phyloP scores from a whole-genome alignment of 371 early-diverging fungal species.

The Apophysomyces trapeziformis region DNA sequence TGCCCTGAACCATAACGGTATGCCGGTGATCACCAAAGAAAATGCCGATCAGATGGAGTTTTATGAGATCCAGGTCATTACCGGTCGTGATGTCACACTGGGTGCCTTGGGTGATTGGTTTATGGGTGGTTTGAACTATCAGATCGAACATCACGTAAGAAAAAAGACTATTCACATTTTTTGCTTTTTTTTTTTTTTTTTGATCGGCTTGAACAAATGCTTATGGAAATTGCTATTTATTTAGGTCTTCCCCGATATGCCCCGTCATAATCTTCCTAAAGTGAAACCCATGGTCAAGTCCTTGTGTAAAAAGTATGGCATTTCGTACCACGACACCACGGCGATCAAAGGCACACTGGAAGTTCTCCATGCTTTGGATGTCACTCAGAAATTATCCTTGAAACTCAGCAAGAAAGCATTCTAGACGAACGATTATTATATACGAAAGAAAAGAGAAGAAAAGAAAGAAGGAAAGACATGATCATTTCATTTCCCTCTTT shows the following conservation, averaged over 20 bases:
- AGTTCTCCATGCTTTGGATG: conserved; percentile 68
- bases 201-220: too few species aligned
- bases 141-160: conserved; percentile 77
- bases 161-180: neutral
- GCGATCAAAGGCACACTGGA: conserved; percentile 76
- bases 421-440: conserved; percentile 14
- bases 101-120: conserved; percentile 77
- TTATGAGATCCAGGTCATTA: conserved; percentile 77
- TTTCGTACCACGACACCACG: conserved; percentile 74
- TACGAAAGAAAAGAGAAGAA: neutral
- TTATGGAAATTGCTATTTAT: too few species aligned
- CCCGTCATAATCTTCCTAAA: conserved; percentile 74
- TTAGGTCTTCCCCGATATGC: conserved; percentile 81
- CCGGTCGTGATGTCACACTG: conserved; percentile 80
- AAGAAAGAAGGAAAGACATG: conserved; percentile 5
- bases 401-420: conserved; percentile 56
- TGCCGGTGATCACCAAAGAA: conserved; percentile 79
- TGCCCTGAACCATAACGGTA: conserved; percentile 89
- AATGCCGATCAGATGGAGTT: conserved; percentile 77
- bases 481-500: neutral
- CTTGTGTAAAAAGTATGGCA: conserved; percentile 74
- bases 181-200: neutral
- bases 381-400: conserved; percentile 62
- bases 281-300: conserved; percentile 68
- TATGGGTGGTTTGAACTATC: conserved; percentile 86